Evolutionary conservation across 768 basidiomycete genomes (phyloP), one percentile per base, ranked within the genome.

Genomic region (Rhizopogon salebrosus): DNA sequence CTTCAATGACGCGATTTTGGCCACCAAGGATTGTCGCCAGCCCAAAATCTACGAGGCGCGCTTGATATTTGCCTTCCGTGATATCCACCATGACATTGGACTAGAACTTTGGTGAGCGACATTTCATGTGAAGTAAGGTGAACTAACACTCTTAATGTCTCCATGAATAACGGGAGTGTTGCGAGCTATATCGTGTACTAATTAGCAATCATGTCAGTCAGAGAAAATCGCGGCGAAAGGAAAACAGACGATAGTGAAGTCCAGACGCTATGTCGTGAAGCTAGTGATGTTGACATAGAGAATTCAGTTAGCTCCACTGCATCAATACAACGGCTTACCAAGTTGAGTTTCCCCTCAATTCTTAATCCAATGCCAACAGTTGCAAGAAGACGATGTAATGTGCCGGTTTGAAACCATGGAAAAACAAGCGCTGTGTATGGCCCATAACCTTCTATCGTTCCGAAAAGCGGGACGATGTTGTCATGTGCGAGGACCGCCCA

Each of bases 41-140:
- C 2, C 75, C 76, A 53, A 76, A 74, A 45, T 76, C 76, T 49
- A 68, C 69, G 13, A 78, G 58, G 6, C 66, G 64, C 1, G 69
- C 73, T 27, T 67, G 65, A 18, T 67, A 64, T 26, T 69, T 57
- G 53, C 70, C 69, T 9, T 3, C 24, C 4, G 1, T 7, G 3
- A 9, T 26, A 51, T 72, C 70, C 39, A 77, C 69, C 18, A 76
- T 66, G 39, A 77, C 66, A 53, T 76, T 77, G 0, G 72, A 66
- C 73, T 75, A 51, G 6, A 22, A 24, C n/a, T 4, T 27, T 7
- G 4, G 26, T 50, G 10, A 39, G 27, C 4, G 16, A 3, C 16
- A 2, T 20, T 9, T n/a, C 9, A 40, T 4, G 18, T 50, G 1
- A 37, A 50, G 20, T n/a, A 27, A 24, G 10, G 11, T 24, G 8